phyloP scores from a whole-genome alignment of 1,284 basidiomycete species.

The Sphaerobolus stellatus region DNA sequence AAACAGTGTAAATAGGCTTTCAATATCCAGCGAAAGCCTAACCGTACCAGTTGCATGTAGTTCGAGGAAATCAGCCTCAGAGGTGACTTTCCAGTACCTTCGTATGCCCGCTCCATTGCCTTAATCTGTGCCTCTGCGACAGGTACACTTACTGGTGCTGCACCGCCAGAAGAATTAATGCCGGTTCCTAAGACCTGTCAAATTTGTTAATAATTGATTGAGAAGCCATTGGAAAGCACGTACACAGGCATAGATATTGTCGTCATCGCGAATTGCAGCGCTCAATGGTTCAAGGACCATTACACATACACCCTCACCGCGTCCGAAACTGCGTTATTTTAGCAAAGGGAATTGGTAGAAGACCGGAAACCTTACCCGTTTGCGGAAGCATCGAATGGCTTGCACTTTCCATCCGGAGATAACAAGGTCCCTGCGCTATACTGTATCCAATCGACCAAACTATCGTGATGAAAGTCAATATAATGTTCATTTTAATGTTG shows the following conservation, averaged over 20 bases:
- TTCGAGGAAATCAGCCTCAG: slow-evolving; percentile 49
- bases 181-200: slow-evolving; percentile 42
- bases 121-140: slow-evolving; percentile 36
- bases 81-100: slow-evolving; percentile 29
- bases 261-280: slow-evolving; percentile 37
- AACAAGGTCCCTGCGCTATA: slow-evolving; percentile 41
- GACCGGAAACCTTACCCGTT: slow-evolving; percentile 39
- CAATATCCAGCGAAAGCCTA: background rate
- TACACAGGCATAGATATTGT: slow-evolving; percentile 36
- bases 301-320: slow-evolving; percentile 32
- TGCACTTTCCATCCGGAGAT: slow-evolving; percentile 45
- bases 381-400: slow-evolving; percentile 48
- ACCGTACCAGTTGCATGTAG: slow-evolving; percentile 45
- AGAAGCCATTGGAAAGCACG: slow-evolving; percentile 5
- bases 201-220: background rate
- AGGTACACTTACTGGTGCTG: slow-evolving; percentile 39
- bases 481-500: too few species aligned
- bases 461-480: too few species aligned
- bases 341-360: slow-evolving; percentile 26
- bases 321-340: slow-evolving; percentile 32
- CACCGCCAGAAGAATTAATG: slow-evolving; percentile 38
- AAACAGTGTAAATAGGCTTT: slow-evolving; percentile 1
- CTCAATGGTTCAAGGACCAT: slow-evolving; percentile 38
- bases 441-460: slow-evolving; percentile 31
- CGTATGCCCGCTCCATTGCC: slow-evolving; percentile 34